These are phyloP conservation scores for Malbranchea zuffiana DNA, from an alignment of 2,329 filamentous ascomycete species.

Conservation along the genomic window DNA sequence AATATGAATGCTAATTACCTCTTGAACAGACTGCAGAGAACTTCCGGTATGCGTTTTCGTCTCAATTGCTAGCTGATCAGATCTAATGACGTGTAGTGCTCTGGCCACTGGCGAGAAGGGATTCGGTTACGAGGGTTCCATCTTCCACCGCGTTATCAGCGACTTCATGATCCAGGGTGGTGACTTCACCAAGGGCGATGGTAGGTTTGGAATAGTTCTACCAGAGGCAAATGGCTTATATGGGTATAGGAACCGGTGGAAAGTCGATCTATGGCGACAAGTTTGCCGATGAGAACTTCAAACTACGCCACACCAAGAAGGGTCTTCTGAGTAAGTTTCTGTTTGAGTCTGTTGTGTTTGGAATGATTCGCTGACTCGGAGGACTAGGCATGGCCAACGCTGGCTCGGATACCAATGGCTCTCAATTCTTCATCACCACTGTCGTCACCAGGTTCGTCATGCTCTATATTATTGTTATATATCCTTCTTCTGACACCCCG, in stretches of 20 bases:
- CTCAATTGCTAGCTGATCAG: too few species aligned
- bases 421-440: constrained; percentile 59
- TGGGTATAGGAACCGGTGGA: constrained; percentile 46
- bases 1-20: constrained; percentile 3
- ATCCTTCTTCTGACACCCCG: too few species aligned
- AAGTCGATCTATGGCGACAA: constrained; percentile 58
- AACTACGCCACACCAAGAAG: constrained; percentile 56
- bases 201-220: constrained; percentile 21
- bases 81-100: constrained; percentile 29
- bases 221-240: background rate
- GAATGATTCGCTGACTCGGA: constrained; percentile 1
- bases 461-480: too few species aligned
- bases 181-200: constrained; percentile 55
- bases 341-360: background rate
- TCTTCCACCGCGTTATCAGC: constrained; percentile 61
- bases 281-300: constrained; percentile 61
- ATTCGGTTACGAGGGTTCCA: constrained; percentile 55
- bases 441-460: constrained; percentile 41
- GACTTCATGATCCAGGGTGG: constrained; percentile 61
- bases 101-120: constrained; percentile 57
- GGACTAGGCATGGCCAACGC: constrained; percentile 52
- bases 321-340: constrained; percentile 47
- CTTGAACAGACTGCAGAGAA: constrained; percentile 49
- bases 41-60: constrained; percentile 40
- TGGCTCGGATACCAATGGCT: constrained; percentile 54